A percentile compares a stretch with the other conserved stretches of the same genome.
These are phyloP conservation scores for Marasmius sp. DNA, from an alignment of 1,284 basidiomycete species.

Conservation along the genomic window DNA sequence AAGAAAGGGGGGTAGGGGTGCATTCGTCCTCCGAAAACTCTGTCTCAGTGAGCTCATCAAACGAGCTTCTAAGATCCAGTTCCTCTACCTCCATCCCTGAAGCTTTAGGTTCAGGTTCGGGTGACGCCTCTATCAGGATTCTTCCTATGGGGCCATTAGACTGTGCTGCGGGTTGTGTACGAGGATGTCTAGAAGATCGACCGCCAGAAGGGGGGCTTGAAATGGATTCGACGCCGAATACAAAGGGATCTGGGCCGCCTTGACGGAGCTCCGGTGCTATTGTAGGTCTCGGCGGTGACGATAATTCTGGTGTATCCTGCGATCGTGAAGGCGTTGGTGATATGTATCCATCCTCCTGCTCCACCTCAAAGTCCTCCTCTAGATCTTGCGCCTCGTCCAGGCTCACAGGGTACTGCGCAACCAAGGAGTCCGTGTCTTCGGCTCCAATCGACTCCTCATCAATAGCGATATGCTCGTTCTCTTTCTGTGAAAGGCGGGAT, in stretches of 20 bases:
- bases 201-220: conserved; percentile 55
- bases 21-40: conserved; percentile 33
- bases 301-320: conserved; percentile 58
- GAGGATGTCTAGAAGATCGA: conserved; percentile 18
- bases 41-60: conserved; percentile 47
- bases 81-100: conserved; percentile 19
- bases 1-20: conserved; percentile 3
- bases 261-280: conserved; percentile 12
- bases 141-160: no score
- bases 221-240: conserved; percentile 57
- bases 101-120: conserved; percentile 12
- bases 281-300: conserved; percentile 46
- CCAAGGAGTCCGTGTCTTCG: conserved; percentile 33
- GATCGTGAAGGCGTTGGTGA: conserved; percentile 60
- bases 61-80: conserved; percentile 48
- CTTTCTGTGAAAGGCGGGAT: conserved; percentile 43
- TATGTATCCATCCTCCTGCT: conserved; percentile 77
- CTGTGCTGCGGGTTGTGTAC: conserved; percentile 5
- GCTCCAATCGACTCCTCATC: conserved; percentile 41
- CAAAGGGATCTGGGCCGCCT: conserved; percentile 25
- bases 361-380: conserved; percentile 41
- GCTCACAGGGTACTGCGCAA: conserved; percentile 33
- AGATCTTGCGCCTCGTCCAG: conserved; percentile 33
- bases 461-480: conserved; percentile 32
- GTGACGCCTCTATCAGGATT: conserved; percentile 30